These are phyloP conservation scores for Discostella pseudostelligera DNA, from an alignment of 108 stramenopile species.

Conservation along the genomic window DNA sequence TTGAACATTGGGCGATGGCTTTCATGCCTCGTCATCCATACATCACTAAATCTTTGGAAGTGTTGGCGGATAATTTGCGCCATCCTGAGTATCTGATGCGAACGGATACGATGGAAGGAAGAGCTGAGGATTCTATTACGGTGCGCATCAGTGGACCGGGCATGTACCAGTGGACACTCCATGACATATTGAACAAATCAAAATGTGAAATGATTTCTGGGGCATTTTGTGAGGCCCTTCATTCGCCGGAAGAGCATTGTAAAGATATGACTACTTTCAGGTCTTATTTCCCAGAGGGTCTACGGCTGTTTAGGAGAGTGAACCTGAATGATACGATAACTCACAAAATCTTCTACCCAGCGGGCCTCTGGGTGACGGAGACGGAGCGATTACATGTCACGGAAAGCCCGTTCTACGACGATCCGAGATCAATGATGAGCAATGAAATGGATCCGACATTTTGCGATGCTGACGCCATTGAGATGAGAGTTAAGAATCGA, in stretches of 20 bases:
- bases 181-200: constrained; percentile 2
- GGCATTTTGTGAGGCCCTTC: not conserved
- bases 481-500: not conserved
- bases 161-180: constrained; percentile 19
- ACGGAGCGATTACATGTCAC: not conserved
- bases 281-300: constrained; percentile 2
- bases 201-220: not conserved
- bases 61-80: constrained; percentile 9
- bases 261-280: constrained; percentile 12
- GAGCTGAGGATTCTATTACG: not conserved
- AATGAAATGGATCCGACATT: not conserved
- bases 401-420: not conserved
- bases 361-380: not conserved
- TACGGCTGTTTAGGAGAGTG: constrained; percentile 8
- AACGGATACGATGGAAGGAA: constrained; percentile 3
- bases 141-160: constrained; percentile 14
- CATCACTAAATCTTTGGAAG: not conserved
- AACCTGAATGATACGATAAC: constrained; percentile 5
- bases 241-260: not conserved
- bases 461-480: constrained; percentile 9
- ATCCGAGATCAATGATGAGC: not conserved
- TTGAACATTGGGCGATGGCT: constrained; percentile 22
- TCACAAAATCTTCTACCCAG: constrained; percentile 10
- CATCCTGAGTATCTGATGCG: constrained; percentile 10
- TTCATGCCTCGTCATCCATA: constrained; percentile 19